Evolutionary conservation across 768 basidiomycete species (phyloP).

Genomic region (Mycena maculata): DNA sequence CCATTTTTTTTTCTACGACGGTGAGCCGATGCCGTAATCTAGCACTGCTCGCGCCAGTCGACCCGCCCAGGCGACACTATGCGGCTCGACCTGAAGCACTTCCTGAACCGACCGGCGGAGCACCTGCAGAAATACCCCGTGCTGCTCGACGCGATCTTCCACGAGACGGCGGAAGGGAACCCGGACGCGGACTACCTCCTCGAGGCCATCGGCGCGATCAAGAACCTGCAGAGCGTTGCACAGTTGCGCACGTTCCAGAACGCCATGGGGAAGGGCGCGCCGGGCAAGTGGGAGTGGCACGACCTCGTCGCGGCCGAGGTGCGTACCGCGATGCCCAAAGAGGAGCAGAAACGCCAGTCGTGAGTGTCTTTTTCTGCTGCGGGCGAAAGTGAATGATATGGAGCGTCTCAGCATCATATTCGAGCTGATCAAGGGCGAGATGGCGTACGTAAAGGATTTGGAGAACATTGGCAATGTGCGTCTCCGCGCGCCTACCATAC

Average conservation of each 20-base stretch:
- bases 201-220: conserved; percentile 87
- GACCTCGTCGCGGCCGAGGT: conserved; percentile 82
- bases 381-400: not conserved
- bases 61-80: conserved; percentile 49
- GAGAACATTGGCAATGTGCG: conserved; percentile 84
- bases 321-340: conserved; percentile 71
- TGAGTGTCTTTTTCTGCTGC: conserved; percentile 62
- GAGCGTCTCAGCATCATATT: conserved; percentile 81
- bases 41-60: conserved; percentile 59
- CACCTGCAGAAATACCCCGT: conserved; percentile 89
- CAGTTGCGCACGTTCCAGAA: conserved; percentile 91
- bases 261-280: conserved; percentile 85
- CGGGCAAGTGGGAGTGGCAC: conserved; percentile 91
- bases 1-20: not conserved
- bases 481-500: not conserved
- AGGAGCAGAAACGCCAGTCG: conserved; percentile 88
- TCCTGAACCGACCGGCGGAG: conserved; percentile 82
- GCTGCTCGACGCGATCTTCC: conserved; percentile 84
- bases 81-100: conserved; percentile 77
- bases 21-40: not conserved
- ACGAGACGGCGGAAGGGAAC: conserved; percentile 84
- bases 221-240: conserved; percentile 81
- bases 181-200: conserved; percentile 84
- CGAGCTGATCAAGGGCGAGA: conserved; percentile 94
- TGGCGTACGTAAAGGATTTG: conserved; percentile 93